Conservation (phyloP, 768 basidiomycete species). For the Leccinum uliginosum region DNA sequence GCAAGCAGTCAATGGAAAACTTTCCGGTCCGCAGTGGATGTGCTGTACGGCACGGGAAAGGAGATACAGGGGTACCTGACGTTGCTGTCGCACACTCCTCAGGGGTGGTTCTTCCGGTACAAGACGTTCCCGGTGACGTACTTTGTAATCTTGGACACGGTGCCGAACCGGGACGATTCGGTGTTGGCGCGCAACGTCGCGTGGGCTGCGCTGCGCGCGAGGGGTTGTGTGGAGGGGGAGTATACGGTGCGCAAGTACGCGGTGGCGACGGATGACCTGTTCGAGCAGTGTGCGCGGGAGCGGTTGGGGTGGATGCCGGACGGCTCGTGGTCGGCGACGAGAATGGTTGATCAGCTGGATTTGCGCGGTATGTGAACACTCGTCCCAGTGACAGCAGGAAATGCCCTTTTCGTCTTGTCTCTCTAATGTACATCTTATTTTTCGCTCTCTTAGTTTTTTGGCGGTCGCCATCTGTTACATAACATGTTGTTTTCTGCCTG, state of each 20-base stretch:
- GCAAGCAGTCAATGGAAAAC: slow-evolving; percentile 13
- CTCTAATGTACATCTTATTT: background rate
- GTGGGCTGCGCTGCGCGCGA: slow-evolving; percentile 26
- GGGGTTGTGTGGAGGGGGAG: slow-evolving; percentile 22
- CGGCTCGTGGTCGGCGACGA: background rate
- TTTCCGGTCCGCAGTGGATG: slow-evolving; percentile 12
- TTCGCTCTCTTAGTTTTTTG: background rate
- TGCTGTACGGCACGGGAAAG: slow-evolving; percentile 15
- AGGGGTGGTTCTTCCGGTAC: slow-evolving; percentile 26
- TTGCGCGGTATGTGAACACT: background rate
- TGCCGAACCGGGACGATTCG: background rate
- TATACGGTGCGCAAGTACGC: slow-evolving; percentile 14
- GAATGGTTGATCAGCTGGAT: slow-evolving; percentile 7
- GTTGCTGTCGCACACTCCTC: background rate
- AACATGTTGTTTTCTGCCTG: background rate
- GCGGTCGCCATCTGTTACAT: background rate
- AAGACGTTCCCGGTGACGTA: slow-evolving; percentile 31
- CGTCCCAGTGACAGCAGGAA: no score
- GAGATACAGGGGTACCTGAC: slow-evolving; percentile 11
- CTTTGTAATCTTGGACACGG: slow-evolving; percentile 24
- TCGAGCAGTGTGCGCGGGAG: slow-evolving; percentile 14
- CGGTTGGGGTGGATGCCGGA: slow-evolving; percentile 18
- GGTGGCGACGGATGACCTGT: slow-evolving; percentile 14
- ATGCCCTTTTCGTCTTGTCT: background rate
- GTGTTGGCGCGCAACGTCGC: slow-evolving; percentile 4